Evolutionary conservation across 192 early-diverging fungal genomes (phyloP).

Genomic region (Funneliformis mosseae): DNA sequence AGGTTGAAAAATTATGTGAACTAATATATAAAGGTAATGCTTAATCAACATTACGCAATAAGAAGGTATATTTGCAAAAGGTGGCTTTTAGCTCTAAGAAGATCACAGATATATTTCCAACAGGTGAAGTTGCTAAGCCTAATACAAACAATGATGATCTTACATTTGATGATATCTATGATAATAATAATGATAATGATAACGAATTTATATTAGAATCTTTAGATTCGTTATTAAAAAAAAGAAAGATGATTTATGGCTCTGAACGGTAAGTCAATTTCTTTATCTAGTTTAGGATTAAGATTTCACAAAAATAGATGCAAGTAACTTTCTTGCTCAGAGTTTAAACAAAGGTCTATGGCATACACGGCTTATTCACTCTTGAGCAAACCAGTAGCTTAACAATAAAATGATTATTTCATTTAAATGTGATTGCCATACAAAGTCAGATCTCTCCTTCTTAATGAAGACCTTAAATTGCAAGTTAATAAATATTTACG

Average conservation of each 20-base stretch:
- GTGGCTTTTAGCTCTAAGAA: background rate
- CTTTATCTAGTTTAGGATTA: too few species aligned
- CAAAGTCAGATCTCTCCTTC: too few species aligned
- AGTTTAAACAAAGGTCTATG: background rate
- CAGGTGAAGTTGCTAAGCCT: background rate
- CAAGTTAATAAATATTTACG: too few species aligned
- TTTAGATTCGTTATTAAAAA: background rate
- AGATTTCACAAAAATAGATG: too few species aligned
- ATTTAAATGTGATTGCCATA: too few species aligned
- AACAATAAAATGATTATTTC: too few species aligned
- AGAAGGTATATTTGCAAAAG: slow-evolving; percentile 7
- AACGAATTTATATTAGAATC: background rate
- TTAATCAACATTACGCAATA: slow-evolving; percentile 9
- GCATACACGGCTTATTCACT: background rate
- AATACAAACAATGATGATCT: background rate
- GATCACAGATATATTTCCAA: background rate
- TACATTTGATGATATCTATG: background rate
- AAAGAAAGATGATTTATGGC: background rate
- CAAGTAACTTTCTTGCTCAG: too few species aligned
- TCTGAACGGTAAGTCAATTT: background rate
- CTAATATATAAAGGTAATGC: slow-evolving; percentile 1
- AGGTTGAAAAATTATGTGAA: background rate
- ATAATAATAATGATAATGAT: background rate
- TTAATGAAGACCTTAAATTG: too few species aligned
- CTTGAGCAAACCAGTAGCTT: too few species aligned